Base-by-base conservation (phyloP, 495 filamentous ascomycete species). In the Rostrohypoxylon terebratum region DNA sequence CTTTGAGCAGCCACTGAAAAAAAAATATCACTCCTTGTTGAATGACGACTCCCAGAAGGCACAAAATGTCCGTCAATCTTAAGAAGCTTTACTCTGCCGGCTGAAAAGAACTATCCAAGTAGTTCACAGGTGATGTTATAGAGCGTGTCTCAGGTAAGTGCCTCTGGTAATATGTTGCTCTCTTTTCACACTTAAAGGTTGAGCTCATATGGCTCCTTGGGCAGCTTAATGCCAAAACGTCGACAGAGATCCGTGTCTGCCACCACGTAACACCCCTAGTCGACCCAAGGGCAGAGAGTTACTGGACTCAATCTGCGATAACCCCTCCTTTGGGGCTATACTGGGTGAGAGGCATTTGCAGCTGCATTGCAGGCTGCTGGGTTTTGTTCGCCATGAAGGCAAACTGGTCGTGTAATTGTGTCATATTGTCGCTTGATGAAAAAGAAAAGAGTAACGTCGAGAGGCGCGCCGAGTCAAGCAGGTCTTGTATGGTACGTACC, bases 261-360 rank as follows among this genome's bases (percentile, higher is more conserved):
- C 31, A 50, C 40, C 21, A 59, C 69, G 66, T 42, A 70, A 40
- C 34, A 60, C 61, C 68, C 58, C 59, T 13, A 23, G 78, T 79
- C 69, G 79, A 81, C 75, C 76, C 77, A 79, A 75, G 77, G 66
- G 71, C 58, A 75, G 69, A 75, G 72, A 75, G 81, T 77, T 66
- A 33, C 60, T 50, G 2, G 42, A 81, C 68, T 86, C 81, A 92
- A 82, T 84, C 83, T 59, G 78, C 76, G 69, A 78, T 77, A 72
- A 92, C 92, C 91, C 91, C 91, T 77, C 77, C 89, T 76, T 90
- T 92, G 91, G 91, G 92, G 90, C 87, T 91, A 88, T 90, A 77
- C 70, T 82, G 74, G 72, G 77, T 76, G 74, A 77, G 76, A 74
- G 74, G 81, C 68, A 78, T 69, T 67, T 68, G 71, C 53, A 72